A percentile compares a stretch with the other conserved stretches of the same genome.
phyloP scores from a whole-genome alignment of 331 rosid species.

The Telfairia occidentalis region DNA sequence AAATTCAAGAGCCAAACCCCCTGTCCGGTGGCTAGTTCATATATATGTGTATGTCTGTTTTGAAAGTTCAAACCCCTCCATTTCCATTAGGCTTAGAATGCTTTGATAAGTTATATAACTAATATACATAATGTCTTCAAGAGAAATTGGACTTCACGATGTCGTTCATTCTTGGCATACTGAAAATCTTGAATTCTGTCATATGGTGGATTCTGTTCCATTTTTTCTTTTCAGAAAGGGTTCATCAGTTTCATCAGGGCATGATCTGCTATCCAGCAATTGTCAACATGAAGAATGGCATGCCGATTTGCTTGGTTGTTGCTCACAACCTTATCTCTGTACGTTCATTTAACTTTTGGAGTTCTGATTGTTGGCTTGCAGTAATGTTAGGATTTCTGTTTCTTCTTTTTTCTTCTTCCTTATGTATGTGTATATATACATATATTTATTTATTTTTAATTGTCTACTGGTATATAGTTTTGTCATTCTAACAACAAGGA shows the following conservation, averaged over 20 bases:
- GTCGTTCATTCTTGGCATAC: background rate
- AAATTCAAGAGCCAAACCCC: background rate
- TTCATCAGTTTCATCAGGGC: constrained; percentile 53
- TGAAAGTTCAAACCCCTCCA: background rate
- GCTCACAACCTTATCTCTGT: constrained; percentile 86
- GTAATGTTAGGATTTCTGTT: background rate
- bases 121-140: background rate
- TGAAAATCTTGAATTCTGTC: background rate
- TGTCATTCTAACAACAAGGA: background rate
- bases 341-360: constrained; percentile 24
- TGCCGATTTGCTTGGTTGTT: constrained; percentile 82
- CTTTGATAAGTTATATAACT: background rate
- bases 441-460: too few species aligned
- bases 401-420: too few species aligned
- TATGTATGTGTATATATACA: too few species aligned
- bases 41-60: background rate
- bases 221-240: constrained; percentile 28
- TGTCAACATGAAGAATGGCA: constrained; percentile 71
- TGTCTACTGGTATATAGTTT: background rate
- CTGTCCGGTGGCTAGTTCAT: background rate
- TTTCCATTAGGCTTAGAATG: background rate
- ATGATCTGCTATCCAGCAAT: constrained; percentile 45
- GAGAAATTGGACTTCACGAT: background rate
- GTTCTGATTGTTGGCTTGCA: background rate
- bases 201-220: background rate